Base-by-base conservation (phyloP, 495 filamentous ascomycete genomes). In the Penicillium argentinense region DNA sequence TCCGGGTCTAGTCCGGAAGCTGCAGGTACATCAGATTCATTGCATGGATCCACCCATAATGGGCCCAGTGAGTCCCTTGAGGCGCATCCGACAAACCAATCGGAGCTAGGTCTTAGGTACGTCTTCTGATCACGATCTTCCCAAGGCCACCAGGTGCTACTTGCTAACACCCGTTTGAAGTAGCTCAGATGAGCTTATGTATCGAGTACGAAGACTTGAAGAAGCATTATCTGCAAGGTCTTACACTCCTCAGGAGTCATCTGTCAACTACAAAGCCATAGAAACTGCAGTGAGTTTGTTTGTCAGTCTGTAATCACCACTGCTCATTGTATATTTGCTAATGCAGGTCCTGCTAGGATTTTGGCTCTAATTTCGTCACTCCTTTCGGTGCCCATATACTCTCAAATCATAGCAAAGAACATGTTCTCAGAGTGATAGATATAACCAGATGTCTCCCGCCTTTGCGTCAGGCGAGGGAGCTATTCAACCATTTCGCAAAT, bases 401-500 rank as follows among this genome's bases (percentile, higher is more conserved):
- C 12, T 41, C 40, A 11, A 14, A 2, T 9, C 25, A 11, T 4
- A 24, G 23, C 23, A 24, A 41, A 39, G 17, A 41, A n/a, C 29
- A 24, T 22, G 14, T 8, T 1, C 37, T 39, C 9, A 49, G 22
- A 5, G 37, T 53, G 9, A 18, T 39, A 25, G 42, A 56, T 4
- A 21, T 49, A 9, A 32, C 47, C 5, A 39, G 26, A 6, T 40
- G 48, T n/a, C 52, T 67, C 3, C 58, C 63, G 7, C 60, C 63
- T 5, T 28, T 58, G 11, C 36, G 30, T 12, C 48, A 67, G 25
- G 63, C 60, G 4, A 49, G 46, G 23, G 37, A 51, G 9, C 19
- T 67, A 11, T 57, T 67, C 24, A 28, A 50, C 5, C 60, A 64
- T 33, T 64, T 64, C 34, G 54, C 46, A 14, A 30, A 16, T 5